Conservation (phyloP, 305 asterid species). For the Fraxinus angustifolia region DNA sequence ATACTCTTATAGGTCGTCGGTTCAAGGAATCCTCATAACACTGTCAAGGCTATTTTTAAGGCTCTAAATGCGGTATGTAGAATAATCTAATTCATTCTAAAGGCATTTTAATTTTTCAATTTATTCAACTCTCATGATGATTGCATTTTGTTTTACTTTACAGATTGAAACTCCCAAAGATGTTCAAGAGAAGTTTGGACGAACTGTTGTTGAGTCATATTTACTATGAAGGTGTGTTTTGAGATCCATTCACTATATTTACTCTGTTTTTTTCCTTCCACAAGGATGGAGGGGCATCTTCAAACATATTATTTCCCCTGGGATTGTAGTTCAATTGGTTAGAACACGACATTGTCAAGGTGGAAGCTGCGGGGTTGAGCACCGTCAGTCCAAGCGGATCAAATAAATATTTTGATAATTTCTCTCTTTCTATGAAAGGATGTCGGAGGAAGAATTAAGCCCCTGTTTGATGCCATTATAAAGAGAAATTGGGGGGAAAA, state of each 20-base stretch:
- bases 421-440: too few species aligned
- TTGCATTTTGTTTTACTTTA: constrained; percentile 14
- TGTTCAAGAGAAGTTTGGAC: constrained; percentile 79
- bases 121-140: constrained; percentile 6
- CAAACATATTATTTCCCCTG: background rate
- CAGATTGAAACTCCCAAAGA: constrained; percentile 91
- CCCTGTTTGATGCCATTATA: too few species aligned
- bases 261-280: background rate
- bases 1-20: constrained; percentile 63
- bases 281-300: background rate
- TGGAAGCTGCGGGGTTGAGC: too few species aligned
- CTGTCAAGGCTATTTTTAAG: constrained; percentile 86
- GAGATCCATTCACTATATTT: background rate
- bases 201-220: constrained; percentile 87
- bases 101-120: background rate
- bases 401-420: too few species aligned
- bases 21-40: constrained; percentile 88
- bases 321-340: too few species aligned
- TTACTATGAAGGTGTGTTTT: constrained; percentile 45
- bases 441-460: too few species aligned
- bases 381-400: too few species aligned
- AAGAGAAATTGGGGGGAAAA: too few species aligned
- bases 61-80: constrained; percentile 76
- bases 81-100: constrained; percentile 15
- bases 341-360: too few species aligned